These are phyloP conservation scores for Magnaporthiopsis rhizophila DNA, from an alignment of 2,329 filamentous ascomycete species.

Conservation along the genomic window DNA sequence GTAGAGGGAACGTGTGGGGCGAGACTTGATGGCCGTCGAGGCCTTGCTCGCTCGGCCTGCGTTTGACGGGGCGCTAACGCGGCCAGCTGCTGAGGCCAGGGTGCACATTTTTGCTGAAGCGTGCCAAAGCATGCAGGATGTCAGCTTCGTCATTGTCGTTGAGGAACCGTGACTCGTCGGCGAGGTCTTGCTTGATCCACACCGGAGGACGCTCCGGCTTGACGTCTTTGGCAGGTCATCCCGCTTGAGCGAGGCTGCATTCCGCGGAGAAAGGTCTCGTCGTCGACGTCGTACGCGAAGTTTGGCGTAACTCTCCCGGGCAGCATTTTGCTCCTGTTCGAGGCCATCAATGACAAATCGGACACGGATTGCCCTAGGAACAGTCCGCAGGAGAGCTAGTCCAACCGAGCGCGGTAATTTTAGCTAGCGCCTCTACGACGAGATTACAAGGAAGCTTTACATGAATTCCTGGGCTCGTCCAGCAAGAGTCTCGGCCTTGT, in stretches of 20 bases:
- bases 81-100: background rate
- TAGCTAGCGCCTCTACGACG: too few species aligned
- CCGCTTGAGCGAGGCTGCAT: background rate
- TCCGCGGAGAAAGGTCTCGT: background rate
- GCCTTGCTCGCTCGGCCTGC: background rate
- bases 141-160: background rate
- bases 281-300: background rate
- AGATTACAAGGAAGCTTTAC: too few species aligned
- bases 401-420: too few species aligned
- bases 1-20: background rate
- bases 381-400: too few species aligned
- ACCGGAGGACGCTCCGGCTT: background rate
- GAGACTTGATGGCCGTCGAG: background rate
- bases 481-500: too few species aligned
- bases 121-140: background rate
- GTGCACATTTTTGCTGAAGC: background rate
- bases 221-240: background rate
- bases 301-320: background rate
- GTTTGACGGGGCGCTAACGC: background rate
- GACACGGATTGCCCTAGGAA: too few species aligned
- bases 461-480: too few species aligned
- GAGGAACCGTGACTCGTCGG: background rate
- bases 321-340: too few species aligned
- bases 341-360: too few species aligned
- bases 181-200: background rate